Conservation (phyloP, 768 basidiomycete species). For the Epithele typhae region DNA sequence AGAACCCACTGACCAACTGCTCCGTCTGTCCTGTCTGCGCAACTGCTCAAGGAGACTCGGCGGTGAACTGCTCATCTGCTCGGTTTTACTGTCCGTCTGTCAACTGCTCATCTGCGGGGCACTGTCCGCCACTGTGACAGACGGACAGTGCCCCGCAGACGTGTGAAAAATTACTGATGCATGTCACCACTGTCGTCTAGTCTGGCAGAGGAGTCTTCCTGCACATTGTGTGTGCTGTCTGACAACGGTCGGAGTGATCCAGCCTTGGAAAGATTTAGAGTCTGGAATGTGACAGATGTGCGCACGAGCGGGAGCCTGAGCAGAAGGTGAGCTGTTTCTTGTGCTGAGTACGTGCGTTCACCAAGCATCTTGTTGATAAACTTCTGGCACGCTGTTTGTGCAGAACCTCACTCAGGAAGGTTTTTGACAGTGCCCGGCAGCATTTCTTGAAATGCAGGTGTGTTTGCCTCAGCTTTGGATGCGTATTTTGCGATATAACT, state of each 20-base stretch:
- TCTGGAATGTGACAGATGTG: not conserved
- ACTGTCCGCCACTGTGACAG: no score
- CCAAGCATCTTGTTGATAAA: not conserved
- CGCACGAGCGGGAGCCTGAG: not conserved
- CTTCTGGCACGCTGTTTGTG: not conserved
- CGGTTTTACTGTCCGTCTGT: no score
- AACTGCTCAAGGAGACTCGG: no score
- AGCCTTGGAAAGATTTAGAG: not conserved
- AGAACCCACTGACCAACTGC: no score
- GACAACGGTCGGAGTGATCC: not conserved
- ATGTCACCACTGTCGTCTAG: no score
- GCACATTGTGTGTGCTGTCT: no score
- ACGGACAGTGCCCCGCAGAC: no score
- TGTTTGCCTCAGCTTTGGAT: not conserved
- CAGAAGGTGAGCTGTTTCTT: not conserved
- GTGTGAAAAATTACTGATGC: no score
- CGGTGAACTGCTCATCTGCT: no score
- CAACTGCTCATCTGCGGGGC: no score
- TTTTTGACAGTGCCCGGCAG: not conserved
- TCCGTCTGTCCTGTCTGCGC: no score
- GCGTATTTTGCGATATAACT: conserved; percentile 1
- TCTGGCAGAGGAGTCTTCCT: no score
- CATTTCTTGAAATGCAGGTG: not conserved
- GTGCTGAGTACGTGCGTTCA: not conserved
- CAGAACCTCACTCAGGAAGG: not conserved